Conservation (phyloP, 371 early-diverging fungal genomes). For the Coelomomyces lativittatus region DNA sequence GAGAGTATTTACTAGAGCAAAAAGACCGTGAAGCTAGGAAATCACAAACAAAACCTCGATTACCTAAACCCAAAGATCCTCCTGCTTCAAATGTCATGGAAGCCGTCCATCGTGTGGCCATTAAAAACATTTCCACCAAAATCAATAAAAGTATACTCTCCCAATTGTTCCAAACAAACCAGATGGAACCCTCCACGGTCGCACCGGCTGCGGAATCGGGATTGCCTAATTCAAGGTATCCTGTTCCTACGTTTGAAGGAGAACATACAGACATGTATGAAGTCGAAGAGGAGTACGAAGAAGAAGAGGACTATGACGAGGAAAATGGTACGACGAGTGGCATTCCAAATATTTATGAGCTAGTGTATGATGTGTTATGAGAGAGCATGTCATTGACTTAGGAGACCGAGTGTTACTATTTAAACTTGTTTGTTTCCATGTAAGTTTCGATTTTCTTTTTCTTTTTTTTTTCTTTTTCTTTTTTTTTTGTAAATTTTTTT, state of each 20-base stretch:
- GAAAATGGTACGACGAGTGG: background rate
- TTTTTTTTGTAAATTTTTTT: too few relatives aligned
- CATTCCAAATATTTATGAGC: background rate
- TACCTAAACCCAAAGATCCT: background rate
- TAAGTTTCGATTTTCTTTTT: background rate
- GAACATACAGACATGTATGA: background rate
- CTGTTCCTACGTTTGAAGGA: background rate
- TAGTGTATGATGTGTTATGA: background rate
- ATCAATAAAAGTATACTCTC: background rate
- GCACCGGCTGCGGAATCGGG: background rate
- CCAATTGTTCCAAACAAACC: background rate
- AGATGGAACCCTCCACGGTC: background rate
- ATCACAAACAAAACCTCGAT: background rate
- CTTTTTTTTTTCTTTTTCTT: background rate
- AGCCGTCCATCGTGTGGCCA: background rate
- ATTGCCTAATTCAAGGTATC: background rate
- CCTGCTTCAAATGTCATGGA: background rate
- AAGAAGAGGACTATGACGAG: background rate
- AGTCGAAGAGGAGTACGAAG: background rate
- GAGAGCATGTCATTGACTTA: background rate
- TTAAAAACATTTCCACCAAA: background rate
- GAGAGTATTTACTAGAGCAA: conserved; percentile 1
- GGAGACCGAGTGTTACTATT: too few relatives aligned
- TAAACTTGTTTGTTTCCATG: too few relatives aligned
- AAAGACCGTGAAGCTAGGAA: background rate